Evolutionary conservation across 2,329 filamentous ascomycete species (phyloP), one percentile per base, ranked within the genome.

Genomic region (Paraphaeosphaeria sporulosa): DNA sequence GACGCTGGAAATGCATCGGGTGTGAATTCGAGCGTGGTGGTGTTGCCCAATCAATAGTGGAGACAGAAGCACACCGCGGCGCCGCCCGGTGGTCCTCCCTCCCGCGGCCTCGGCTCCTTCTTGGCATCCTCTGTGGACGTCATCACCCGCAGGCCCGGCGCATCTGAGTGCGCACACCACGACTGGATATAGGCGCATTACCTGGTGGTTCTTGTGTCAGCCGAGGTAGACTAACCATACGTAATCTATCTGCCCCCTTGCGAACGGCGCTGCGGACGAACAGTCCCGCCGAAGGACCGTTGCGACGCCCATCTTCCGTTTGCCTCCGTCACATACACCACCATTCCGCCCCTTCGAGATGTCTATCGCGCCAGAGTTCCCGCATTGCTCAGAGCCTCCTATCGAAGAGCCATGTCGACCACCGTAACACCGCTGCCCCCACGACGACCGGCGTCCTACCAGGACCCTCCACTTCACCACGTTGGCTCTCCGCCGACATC

Each of bases 401-500:
- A 4, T 9, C 17, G 17, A 19, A 50, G 30, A 25, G 30, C 4
- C 27, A 46, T 55, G 42, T 55, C 52, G 23, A 55, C 52, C 27
- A 46, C 52, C 19, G 30, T 55, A 25, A 46, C 40, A 59, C 10
- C 27, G 8, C 61, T 75, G 34, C 63, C 67, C 6, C 50, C 65
- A 19, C 64, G 60, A 51, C 65, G 54, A 27, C 73, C 74, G 7
- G 53, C 64, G 6, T 65, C 61, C 38, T 65, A 65, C 58, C 68
- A 69, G n/a, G 64, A n/a, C 50, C 66, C 66, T 10, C 66, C 71
- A 17, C 63, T 72, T 19, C 82, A 84, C 62, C 81, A 83, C 66
- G 65, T 80, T 25, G 79, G 77, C 36, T 74, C 57, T 25, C 81
- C 81, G 4, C 81, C 81, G 7, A 79, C 78, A 1, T 73, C 72